phyloP scores from a whole-genome alignment of 2,329 filamentous ascomycete genomes.

The Trichoderma oligosporum region DNA sequence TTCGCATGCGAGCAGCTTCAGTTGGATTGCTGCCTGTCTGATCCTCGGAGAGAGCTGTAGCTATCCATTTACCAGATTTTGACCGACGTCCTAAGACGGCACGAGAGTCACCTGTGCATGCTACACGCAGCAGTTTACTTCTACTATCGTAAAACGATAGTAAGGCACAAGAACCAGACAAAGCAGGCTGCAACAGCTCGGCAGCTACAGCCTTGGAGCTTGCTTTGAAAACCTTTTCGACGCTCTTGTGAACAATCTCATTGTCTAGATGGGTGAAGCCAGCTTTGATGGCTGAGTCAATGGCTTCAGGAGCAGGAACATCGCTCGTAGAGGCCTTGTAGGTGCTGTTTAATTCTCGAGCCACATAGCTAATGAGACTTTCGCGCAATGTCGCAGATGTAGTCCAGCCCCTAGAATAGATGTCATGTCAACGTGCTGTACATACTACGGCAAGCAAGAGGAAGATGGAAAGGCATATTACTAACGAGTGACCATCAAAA shows the following conservation, averaged over 20 bases:
- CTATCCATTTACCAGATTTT: conserved; percentile 19
- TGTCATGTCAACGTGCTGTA: conserved; percentile 18
- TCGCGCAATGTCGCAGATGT: conserved; percentile 95
- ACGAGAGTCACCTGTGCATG: conserved; percentile 93
- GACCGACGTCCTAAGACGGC: conserved; percentile 61
- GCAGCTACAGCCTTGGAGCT: conserved; percentile 89
- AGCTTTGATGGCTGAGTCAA: conserved; percentile 87
- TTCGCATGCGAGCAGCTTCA: conserved; percentile 77
- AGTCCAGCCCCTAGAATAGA: conserved; percentile 72
- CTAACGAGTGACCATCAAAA: conserved; percentile 92
- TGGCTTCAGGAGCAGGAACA: conserved; percentile 71
- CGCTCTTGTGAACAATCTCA: conserved; percentile 91
- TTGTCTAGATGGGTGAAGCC: conserved; percentile 86
- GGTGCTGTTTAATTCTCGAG: conserved; percentile 84
- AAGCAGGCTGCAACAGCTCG: conserved; percentile 83
- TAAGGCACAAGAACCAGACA: conserved; percentile 95
- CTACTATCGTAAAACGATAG: conserved; percentile 93
- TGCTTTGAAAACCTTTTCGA: conserved; percentile 83
- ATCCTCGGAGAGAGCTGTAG: conserved; percentile 79
- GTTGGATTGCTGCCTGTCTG: conserved; percentile 88
- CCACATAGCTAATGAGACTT: conserved; percentile 86
- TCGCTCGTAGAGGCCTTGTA: conserved; percentile 68
- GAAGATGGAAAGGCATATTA: neutral
- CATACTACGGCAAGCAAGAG: neutral
- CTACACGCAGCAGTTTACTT: conserved; percentile 83